A percentile compares a stretch with the other conserved stretches of the same genome.
phyloP scores from a whole-genome alignment of 2,329 filamentous ascomycete species.

The Penicillium brasilianum region DNA sequence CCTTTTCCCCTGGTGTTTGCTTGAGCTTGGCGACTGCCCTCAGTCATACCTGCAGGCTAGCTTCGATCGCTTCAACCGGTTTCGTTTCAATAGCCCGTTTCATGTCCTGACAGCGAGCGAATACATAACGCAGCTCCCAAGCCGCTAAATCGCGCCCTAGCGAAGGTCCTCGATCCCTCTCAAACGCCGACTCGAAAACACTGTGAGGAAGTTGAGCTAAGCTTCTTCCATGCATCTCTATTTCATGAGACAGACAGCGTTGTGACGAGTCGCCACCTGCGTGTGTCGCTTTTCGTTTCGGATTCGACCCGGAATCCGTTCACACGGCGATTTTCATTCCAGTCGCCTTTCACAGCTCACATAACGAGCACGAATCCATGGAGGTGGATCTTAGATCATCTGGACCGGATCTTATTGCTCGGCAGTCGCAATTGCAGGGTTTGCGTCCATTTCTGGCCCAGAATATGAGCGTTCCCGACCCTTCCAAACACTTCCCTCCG shows the following conservation, averaged over 20 bases:
- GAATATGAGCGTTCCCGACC: slow-evolving; percentile 26
- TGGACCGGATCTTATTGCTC: neutral
- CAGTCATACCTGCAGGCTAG: slow-evolving; percentile 20
- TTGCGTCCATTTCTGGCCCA: neutral
- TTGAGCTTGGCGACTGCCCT: slow-evolving; percentile 4
- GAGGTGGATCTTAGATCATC: neutral
- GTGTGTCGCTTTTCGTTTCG: neutral
- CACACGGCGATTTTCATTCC: neutral
- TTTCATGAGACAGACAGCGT: slow-evolving; percentile 1
- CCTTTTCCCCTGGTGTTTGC: slow-evolving; percentile 15
- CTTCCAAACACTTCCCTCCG: slow-evolving; percentile 32
- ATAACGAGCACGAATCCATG: neutral
- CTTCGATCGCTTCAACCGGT: slow-evolving; percentile 8
- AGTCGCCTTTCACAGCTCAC: neutral
- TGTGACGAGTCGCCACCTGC: slow-evolving; percentile 6
- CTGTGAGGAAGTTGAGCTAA: neutral
- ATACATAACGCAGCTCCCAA: slow-evolving; percentile 12
- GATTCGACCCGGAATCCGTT: neutral
- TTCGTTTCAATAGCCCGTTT: slow-evolving; percentile 12
- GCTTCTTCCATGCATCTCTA: neutral
- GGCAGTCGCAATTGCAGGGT: neutral
- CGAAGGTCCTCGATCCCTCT: neutral
- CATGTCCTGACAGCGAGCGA: slow-evolving; percentile 4
- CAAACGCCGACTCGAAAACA: neutral
- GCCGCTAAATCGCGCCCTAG: neutral